phyloP scores from a whole-genome alignment of 1,139 yeast genomes.

The Sugiyamaella xylanicola region DNA sequence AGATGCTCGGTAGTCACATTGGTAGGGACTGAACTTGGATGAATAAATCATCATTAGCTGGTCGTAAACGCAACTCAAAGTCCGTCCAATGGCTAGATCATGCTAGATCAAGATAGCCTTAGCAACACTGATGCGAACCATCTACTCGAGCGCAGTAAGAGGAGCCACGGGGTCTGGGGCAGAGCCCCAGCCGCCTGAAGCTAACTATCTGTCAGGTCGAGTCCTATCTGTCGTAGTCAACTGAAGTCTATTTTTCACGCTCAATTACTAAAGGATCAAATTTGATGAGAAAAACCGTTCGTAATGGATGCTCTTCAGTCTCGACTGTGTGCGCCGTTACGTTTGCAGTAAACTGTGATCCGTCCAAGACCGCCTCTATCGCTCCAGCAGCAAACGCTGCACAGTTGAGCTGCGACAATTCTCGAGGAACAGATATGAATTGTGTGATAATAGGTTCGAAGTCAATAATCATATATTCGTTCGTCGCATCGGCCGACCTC shows the following conservation, averaged over 20 bases:
- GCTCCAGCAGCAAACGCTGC: slow-evolving; percentile 90
- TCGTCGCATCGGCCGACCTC: slow-evolving; percentile 75
- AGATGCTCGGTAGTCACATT: no score
- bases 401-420: slow-evolving; percentile 76
- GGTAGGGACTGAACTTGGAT: no score
- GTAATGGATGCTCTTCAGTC: slow-evolving; percentile 58
- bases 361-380: slow-evolving; percentile 84
- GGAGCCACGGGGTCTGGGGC: not conserved
- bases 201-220: no score
- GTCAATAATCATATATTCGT: slow-evolving; percentile 83
- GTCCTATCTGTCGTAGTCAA: no score
- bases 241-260: slow-evolving; percentile 24
- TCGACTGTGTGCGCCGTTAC: slow-evolving; percentile 91
- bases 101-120: no score
- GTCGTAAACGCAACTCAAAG: no score
- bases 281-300: slow-evolving; percentile 83
- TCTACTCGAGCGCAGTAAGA: no score
- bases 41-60: no score
- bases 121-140: no score
- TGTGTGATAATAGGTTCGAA: slow-evolving; percentile 74
- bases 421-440: slow-evolving; percentile 78
- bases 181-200: no score
- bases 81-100: no score
- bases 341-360: slow-evolving; percentile 74
- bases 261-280: slow-evolving; percentile 47